Conservation (phyloP, 768 basidiomycete genomes). For the Galerina marginata region DNA sequence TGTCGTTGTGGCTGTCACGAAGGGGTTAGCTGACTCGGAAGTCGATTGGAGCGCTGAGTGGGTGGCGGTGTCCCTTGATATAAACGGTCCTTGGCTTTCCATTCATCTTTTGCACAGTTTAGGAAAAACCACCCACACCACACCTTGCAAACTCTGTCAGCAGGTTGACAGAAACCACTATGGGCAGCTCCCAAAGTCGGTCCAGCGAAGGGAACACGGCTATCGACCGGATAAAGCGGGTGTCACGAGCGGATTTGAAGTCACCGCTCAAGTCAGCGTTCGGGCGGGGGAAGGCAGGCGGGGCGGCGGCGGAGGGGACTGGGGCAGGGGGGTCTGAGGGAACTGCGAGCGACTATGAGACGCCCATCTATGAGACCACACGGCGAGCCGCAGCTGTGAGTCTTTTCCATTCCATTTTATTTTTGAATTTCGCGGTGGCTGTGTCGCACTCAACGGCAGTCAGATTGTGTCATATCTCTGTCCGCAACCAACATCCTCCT, state of each 20-base stretch:
- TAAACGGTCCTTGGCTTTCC: slow-evolving; percentile 9
- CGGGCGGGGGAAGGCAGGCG: slow-evolving; percentile 6
- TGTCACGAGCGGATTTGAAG: slow-evolving; percentile 26
- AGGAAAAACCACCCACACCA: slow-evolving; percentile 12
- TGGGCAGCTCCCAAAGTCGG: slow-evolving; percentile 40
- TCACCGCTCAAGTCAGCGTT: slow-evolving; percentile 24
- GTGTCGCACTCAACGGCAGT: slow-evolving; percentile 16
- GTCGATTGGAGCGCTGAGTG: slow-evolving; percentile 8
- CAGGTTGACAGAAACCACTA: slow-evolving; percentile 11
- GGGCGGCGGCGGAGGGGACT: neutral
- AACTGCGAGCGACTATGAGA: slow-evolving; percentile 23
- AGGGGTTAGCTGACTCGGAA: neutral
- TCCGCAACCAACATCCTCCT: too few relatives aligned
- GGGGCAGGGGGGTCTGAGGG: slow-evolving; percentile 7
- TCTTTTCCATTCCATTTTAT: neutral
- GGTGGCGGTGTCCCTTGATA: slow-evolving; percentile 15
- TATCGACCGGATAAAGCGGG: slow-evolving; percentile 29
- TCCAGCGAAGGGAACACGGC: slow-evolving; percentile 18
- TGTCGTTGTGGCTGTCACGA: slow-evolving; percentile 1
- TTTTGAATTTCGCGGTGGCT: slow-evolving; percentile 22
- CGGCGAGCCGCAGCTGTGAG: slow-evolving; percentile 10
- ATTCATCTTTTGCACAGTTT: slow-evolving; percentile 11
- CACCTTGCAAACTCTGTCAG: slow-evolving; percentile 2
- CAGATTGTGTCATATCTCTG: slow-evolving; percentile 4
- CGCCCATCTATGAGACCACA: slow-evolving; percentile 26